Conservation (phyloP, 805 yeast species). For the Schwanniomyces vanrijiae region DNA sequence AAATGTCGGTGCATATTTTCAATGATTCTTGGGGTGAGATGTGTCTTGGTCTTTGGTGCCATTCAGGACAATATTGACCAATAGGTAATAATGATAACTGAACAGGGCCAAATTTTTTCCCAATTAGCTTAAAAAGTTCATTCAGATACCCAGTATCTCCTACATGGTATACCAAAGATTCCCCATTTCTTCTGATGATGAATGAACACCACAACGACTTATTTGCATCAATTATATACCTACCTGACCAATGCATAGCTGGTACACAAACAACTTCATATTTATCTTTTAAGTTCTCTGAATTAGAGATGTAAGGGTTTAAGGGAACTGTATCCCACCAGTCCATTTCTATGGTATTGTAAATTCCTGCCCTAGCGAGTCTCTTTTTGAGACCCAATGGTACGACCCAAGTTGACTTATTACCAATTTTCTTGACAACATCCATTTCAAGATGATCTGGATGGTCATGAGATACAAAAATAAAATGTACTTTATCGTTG, state of each 20-base stretch:
- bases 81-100: constrained; percentile 77
- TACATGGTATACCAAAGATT: constrained; percentile 81
- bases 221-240: constrained; percentile 79
- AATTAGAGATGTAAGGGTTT: constrained; percentile 40
- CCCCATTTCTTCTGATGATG: constrained; percentile 61
- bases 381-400: constrained; percentile 74
- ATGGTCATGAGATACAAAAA: constrained; percentile 88
- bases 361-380: constrained; percentile 58
- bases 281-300: constrained; percentile 37
- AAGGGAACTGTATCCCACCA: constrained; percentile 77
- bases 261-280: constrained; percentile 89
- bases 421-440: constrained; percentile 51
- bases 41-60: constrained; percentile 93
- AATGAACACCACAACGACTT: constrained; percentile 88
- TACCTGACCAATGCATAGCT: constrained; percentile 96
- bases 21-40: constrained; percentile 78
- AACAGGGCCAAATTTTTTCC: constrained; percentile 57
- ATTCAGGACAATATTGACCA: constrained; percentile 92
- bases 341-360: constrained; percentile 70
- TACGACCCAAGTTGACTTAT: constrained; percentile 75
- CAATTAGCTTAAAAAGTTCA: constrained; percentile 69
- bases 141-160: constrained; percentile 93
- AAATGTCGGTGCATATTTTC: constrained; percentile 61
- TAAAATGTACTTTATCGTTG: constrained; percentile 62
- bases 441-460: constrained; percentile 88